Conservation (phyloP, 805 yeast species). For the Metschnikowia kofuensis region DNA sequence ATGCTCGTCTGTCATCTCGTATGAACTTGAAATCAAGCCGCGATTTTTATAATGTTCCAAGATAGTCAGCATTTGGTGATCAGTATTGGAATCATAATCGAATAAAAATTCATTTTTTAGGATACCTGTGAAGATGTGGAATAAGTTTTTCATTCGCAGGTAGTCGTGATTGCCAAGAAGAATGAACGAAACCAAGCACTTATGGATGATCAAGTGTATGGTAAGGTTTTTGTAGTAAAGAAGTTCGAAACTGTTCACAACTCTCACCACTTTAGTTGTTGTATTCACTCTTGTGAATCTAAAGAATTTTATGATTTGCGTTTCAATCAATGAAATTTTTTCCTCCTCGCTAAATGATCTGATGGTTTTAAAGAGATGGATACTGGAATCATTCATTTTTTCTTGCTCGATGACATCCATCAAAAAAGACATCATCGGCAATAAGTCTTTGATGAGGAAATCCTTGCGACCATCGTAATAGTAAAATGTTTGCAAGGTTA, state of each 20-base stretch:
- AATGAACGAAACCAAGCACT: slow-evolving; percentile 53
- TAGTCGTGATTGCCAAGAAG: slow-evolving; percentile 14
- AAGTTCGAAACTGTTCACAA: slow-evolving; percentile 52
- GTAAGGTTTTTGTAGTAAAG: slow-evolving; percentile 57
- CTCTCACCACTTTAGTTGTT: slow-evolving; percentile 14
- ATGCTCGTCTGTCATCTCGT: slow-evolving; percentile 21
- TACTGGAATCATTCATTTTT: slow-evolving; percentile 22
- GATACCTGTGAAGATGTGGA: slow-evolving; percentile 36
- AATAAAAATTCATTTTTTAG: slow-evolving; percentile 42
- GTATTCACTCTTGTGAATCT: slow-evolving; percentile 17
- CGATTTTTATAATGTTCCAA: slow-evolving; percentile 18
- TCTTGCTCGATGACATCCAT: slow-evolving; percentile 23
- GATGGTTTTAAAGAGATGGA: slow-evolving; percentile 20
- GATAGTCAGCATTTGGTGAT: slow-evolving; percentile 28
- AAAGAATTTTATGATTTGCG: slow-evolving; percentile 25
- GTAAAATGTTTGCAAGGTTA: slow-evolving; percentile 35
- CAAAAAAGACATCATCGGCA: slow-evolving; percentile 30
- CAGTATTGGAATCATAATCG: slow-evolving; percentile 35
- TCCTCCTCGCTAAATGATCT: slow-evolving; percentile 19
- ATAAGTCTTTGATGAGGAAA: slow-evolving; percentile 22
- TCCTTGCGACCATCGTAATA: slow-evolving; percentile 19
- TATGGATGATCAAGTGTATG: slow-evolving; percentile 52
- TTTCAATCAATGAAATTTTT: slow-evolving; percentile 23
- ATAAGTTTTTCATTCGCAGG: slow-evolving; percentile 24
- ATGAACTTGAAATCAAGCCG: slow-evolving; percentile 18